phyloP scores from a whole-genome alignment of 2,329 filamentous ascomycete genomes.

The Ophiocordyceps camponoti-floridani region DNA sequence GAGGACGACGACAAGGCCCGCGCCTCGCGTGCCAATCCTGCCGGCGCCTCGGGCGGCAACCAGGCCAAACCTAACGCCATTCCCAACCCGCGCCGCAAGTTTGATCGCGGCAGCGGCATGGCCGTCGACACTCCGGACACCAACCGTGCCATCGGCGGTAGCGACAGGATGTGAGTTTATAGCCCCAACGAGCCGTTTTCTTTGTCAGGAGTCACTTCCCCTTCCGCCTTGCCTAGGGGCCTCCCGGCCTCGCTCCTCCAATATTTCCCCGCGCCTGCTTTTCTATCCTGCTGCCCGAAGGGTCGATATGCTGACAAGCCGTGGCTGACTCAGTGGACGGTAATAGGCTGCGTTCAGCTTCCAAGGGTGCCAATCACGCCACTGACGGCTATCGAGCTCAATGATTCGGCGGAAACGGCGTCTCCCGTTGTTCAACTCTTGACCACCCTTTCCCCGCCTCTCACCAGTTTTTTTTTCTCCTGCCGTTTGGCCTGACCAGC shows the following conservation, averaged over 20 bases:
- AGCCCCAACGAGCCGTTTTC: conserved; percentile 31
- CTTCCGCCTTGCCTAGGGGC: no score
- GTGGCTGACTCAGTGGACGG: conserved; percentile 69
- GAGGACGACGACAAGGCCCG: conserved; percentile 64
- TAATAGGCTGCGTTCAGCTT: conserved; percentile 72
- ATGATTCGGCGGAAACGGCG: conserved; percentile 11
- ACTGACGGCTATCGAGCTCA: conserved; percentile 19
- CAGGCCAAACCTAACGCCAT: conserved; percentile 52
- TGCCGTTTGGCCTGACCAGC: background rate
- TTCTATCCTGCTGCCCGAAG: conserved; percentile 54
- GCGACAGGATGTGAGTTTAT: conserved; percentile 96
- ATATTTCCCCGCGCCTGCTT: conserved; percentile 76
- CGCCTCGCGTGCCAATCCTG: conserved; percentile 46
- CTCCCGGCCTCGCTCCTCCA: no score
- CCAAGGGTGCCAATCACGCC: conserved; percentile 42
- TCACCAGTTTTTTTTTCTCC: background rate
- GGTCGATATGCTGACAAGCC: conserved; percentile 47
- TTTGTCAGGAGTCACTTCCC: conserved; percentile 64
- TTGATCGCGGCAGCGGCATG: conserved; percentile 36
- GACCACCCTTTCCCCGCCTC: background rate
- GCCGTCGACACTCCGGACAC: conserved; percentile 47
- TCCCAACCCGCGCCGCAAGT: conserved; percentile 66
- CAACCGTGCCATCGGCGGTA: conserved; percentile 59
- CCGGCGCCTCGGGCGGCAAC: conserved; percentile 44
- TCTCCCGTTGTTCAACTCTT: background rate